Evolutionary conservation across 108 stramenopile species (phyloP), one percentile per base, ranked within the genome.

Genomic region (Nitzschia sp.): DNA sequence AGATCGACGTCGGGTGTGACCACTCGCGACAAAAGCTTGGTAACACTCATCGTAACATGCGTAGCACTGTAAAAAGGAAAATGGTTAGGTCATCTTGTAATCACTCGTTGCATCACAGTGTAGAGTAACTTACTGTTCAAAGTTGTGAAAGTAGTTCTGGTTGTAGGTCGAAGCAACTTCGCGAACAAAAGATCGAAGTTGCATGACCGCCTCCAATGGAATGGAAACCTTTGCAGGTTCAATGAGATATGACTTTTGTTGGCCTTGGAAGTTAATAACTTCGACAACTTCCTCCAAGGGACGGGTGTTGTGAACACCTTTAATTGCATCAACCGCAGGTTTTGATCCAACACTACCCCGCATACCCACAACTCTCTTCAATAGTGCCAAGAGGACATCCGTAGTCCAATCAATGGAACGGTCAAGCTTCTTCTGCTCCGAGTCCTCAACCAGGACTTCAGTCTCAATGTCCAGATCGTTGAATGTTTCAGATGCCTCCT

Each of bases 361-460:
- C 14, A 48, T 48, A 15, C 51, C 61, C 8, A 69, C 68, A 69
- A 76, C 56, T 10, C 44, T 43, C 26, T 65, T 57, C 37, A 69
- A 53, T 34, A 61, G 63, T 2, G 50, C 20, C 26, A 19, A 7
- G 8, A 69, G 25, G 8, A 76, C 25, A 37, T 69, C 68, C 0
- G 26, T 19, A 21, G 54, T 67, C 57, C 65, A 74, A 38, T 74
- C 66, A 17, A 74, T 44, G 20, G 60, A 29, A 26, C 67, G 67
- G 12, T 57, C 42, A 8, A 34, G 29, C 37, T 42, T 55, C 17
- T 62, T 42, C n/a, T 17, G 46, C 3, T 48, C n/a, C 3, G 46
- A 17, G 46, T 48, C 46, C 17, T 48, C 46, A 34, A 34, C 29
- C 46, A 48, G 17, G n/a, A 48, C 17, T 48, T 48, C 46, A 3